A percentile compares a stretch with the other conserved stretches of the same genome.
Conservation (phyloP, 441 rosid species). For the Populus trichocarpa region DNA sequence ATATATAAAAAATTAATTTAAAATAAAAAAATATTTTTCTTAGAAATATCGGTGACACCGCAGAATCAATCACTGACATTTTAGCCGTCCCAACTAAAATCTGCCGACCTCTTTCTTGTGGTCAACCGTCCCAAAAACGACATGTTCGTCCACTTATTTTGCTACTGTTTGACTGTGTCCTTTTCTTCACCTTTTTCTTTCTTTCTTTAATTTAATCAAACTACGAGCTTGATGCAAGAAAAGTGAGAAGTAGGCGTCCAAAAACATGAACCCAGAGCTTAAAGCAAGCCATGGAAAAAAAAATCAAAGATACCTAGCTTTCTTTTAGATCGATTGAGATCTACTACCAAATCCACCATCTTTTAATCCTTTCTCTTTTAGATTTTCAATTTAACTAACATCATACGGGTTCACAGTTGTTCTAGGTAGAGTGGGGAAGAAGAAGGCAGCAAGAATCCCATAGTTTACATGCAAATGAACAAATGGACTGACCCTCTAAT, state of each 20-base stretch:
- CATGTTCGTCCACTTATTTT: slow-evolving; percentile 30
- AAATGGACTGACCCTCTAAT: not conserved
- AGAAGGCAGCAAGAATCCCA: not conserved
- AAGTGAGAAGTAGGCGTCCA: slow-evolving; percentile 21
- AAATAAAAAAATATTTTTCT: too few relatives aligned
- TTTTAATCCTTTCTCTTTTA: not conserved
- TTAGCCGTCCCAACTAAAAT: too few relatives aligned
- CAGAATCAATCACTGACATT: not conserved
- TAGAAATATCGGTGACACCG: too few relatives aligned
- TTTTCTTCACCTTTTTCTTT: slow-evolving; percentile 8
- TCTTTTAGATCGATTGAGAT: not conserved
- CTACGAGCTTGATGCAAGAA: not conserved
- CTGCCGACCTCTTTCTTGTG: slow-evolving; percentile 17
- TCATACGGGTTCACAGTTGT: not conserved
- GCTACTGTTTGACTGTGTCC: slow-evolving; percentile 18
- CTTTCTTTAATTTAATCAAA: slow-evolving; percentile 8
- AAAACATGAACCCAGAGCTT: not conserved
- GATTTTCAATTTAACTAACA: not conserved
- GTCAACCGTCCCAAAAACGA: slow-evolving; percentile 49
- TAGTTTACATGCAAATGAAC: not conserved
- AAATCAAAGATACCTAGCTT: not conserved
- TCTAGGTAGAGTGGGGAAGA: not conserved
- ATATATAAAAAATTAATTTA: too few relatives aligned
- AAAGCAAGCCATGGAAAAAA: slow-evolving; percentile 10
- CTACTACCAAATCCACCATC: not conserved